Conservation (phyloP, 768 basidiomycete species). For the Ramaria sp. region DNA sequence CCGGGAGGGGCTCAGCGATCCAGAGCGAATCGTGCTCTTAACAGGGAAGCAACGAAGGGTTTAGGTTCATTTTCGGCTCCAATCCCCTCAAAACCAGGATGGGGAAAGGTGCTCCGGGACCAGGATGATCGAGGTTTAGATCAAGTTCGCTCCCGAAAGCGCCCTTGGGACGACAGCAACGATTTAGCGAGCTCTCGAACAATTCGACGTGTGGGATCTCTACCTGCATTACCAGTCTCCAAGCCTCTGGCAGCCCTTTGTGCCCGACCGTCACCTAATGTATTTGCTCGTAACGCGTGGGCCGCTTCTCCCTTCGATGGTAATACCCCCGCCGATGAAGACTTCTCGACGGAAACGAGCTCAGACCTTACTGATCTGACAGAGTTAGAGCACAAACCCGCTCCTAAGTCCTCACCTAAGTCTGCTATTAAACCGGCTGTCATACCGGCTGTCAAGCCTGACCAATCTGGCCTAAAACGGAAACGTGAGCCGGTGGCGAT, state of each 20-base stretch:
- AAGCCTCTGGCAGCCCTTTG: slow-evolving; percentile 5
- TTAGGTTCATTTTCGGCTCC: background rate
- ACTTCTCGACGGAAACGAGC: background rate
- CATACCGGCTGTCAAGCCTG: background rate
- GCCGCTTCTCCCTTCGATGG: background rate
- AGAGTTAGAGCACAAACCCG: background rate
- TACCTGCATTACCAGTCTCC: background rate
- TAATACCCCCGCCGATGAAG: background rate
- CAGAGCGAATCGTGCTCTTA: background rate
- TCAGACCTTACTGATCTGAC: background rate
- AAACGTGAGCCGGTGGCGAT: background rate
- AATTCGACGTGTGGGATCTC: background rate
- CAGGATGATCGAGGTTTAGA: background rate
- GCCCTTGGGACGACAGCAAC: background rate
- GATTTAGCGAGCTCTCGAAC: background rate
- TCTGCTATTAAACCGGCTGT: background rate
- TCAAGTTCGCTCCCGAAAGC: background rate
- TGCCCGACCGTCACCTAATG: slow-evolving; percentile 3
- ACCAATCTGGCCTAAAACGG: slow-evolving; percentile 4
- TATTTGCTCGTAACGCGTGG: slow-evolving; percentile 3
- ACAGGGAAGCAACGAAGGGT: background rate
- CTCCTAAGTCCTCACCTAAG: background rate
- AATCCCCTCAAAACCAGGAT: background rate
- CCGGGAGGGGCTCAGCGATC: background rate
- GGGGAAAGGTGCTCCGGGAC: background rate